Percentiles rank a stretch among this genome's conserved stretches.
Evolutionary conservation across 352 stramenopile genomes (phyloP).

Genomic region (Saprolegnia parasitica): DNA sequence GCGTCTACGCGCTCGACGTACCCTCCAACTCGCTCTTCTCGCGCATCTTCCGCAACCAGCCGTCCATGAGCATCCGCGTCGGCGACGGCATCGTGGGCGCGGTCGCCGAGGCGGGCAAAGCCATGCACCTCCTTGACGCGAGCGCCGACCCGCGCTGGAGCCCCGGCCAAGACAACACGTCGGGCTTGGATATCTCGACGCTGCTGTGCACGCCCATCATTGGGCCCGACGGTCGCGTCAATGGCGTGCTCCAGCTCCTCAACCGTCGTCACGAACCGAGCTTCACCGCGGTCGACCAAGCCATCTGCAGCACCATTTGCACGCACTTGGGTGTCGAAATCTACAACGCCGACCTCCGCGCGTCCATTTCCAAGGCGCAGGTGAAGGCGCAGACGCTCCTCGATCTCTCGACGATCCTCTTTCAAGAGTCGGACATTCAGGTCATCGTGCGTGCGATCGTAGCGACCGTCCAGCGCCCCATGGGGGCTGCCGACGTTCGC

Average conservation of each 20-base stretch:
- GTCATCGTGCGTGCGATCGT: constrained; percentile 51
- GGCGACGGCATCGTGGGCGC: constrained; percentile 54
- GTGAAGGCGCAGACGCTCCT: constrained; percentile 61
- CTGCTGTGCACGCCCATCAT: constrained; percentile 54
- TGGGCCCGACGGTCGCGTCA: constrained; percentile 40
- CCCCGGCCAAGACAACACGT: constrained; percentile 12
- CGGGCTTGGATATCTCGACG: constrained; percentile 36
- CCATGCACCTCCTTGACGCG: constrained; percentile 33
- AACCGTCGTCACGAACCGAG: constrained; percentile 34
- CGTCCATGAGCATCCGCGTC: constrained; percentile 40
- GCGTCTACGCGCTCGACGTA: constrained; percentile 54
- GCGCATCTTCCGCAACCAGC: constrained; percentile 35
- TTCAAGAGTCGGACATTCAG: constrained; percentile 58
- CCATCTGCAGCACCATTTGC: constrained; percentile 49
- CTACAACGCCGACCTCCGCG: constrained; percentile 53
- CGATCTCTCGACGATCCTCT: constrained; percentile 58
- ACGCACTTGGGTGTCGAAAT: constrained; percentile 51
- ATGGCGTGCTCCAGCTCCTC: constrained; percentile 56
- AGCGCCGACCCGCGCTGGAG: constrained; percentile 32
- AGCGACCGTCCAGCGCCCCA: constrained; percentile 48
- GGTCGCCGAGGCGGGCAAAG: constrained; percentile 32
- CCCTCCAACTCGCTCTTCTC: constrained; percentile 49
- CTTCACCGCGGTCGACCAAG: constrained; percentile 53
- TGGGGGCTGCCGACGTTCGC: constrained; percentile 50
- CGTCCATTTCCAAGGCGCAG: constrained; percentile 50